Percentiles rank a stretch among this genome's conserved stretches.
These are phyloP conservation scores for Clarireedia homoeocarpa DNA, from an alignment of 2,329 filamentous ascomycete species.

Conservation along the genomic window DNA sequence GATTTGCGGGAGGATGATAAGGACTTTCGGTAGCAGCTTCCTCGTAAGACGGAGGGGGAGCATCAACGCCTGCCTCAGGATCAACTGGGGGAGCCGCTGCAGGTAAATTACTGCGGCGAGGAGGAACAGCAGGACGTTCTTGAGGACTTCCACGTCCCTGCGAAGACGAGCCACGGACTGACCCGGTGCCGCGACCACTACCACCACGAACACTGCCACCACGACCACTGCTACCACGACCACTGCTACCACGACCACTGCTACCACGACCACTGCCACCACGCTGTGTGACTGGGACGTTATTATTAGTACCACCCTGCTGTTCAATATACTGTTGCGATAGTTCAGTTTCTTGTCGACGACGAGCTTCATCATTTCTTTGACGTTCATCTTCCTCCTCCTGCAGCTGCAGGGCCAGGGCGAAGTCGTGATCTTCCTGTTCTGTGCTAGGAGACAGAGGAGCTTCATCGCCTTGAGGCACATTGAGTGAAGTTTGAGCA, in stretches of 20 bases:
- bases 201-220: neutral
- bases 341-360: slow-evolving; percentile 57
- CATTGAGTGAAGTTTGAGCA: neutral
- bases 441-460: slow-evolving; percentile 34
- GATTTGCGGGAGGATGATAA: slow-evolving; percentile 43
- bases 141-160: slow-evolving; percentile 7
- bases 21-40: slow-evolving; percentile 50
- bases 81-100: slow-evolving; percentile 14
- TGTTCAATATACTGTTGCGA: slow-evolving; percentile 65
- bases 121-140: slow-evolving; percentile 9
- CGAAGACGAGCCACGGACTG: neutral
- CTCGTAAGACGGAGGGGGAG: slow-evolving; percentile 58
- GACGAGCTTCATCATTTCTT: slow-evolving; percentile 50
- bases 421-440: slow-evolving; percentile 77
- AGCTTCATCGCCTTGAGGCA: slow-evolving; percentile 4
- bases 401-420: slow-evolving; percentile 83
- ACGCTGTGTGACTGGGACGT: slow-evolving; percentile 23
- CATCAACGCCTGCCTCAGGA: slow-evolving; percentile 38
- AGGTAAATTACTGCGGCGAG: slow-evolving; percentile 4
- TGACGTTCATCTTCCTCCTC: slow-evolving; percentile 86
- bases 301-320: slow-evolving; percentile 37
- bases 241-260: slow-evolving; percentile 15
- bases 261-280: slow-evolving; percentile 18
- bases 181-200: neutral
- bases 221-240: neutral